Conservation (phyloP, 2,329 filamentous ascomycete genomes). For the Arthrinium puccinioides region DNA sequence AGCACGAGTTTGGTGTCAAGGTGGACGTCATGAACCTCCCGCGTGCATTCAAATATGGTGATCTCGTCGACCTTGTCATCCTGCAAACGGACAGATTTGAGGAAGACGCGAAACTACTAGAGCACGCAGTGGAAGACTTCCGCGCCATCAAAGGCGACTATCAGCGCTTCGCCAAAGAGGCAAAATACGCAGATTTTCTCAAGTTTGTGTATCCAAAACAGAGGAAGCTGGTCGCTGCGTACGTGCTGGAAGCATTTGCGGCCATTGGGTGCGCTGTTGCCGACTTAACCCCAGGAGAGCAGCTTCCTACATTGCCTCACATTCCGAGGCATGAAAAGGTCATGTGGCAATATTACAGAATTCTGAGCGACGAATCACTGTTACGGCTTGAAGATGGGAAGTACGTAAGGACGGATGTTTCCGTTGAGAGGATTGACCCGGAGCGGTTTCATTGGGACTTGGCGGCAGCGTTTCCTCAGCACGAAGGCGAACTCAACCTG, state of each 20-base stretch:
- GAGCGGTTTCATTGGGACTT: not conserved
- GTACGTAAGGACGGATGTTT: not conserved
- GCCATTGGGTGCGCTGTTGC: conserved; percentile 18
- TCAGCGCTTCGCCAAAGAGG: not conserved
- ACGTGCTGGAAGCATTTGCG: conserved; percentile 23
- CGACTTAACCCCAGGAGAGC: conserved; percentile 11
- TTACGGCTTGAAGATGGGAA: not conserved
- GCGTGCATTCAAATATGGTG: not conserved
- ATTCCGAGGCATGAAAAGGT: conserved; percentile 17
- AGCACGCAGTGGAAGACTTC: conserved; percentile 1
- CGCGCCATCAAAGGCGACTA: not conserved
- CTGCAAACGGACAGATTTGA: too few species aligned
- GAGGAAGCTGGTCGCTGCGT: conserved; percentile 20
- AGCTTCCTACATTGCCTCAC: conserved; percentile 9
- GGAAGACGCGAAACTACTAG: too few species aligned
- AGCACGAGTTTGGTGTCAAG: not conserved
- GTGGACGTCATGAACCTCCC: not conserved
- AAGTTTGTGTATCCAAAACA: conserved; percentile 19
- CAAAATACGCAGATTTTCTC: conserved; percentile 15
- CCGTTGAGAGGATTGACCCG: not conserved
- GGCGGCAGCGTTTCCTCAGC: conserved; percentile 7
- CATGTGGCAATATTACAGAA: conserved; percentile 16
- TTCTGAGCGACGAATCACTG: not conserved
- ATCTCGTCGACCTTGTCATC: not conserved
- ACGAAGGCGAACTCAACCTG: conserved; percentile 12